Percentiles rank a stretch among this genome's conserved stretches.
These are phyloP conservation scores for Combretum micranthum DNA, from an alignment of 345 rosid genomes.

Conservation along the genomic window DNA sequence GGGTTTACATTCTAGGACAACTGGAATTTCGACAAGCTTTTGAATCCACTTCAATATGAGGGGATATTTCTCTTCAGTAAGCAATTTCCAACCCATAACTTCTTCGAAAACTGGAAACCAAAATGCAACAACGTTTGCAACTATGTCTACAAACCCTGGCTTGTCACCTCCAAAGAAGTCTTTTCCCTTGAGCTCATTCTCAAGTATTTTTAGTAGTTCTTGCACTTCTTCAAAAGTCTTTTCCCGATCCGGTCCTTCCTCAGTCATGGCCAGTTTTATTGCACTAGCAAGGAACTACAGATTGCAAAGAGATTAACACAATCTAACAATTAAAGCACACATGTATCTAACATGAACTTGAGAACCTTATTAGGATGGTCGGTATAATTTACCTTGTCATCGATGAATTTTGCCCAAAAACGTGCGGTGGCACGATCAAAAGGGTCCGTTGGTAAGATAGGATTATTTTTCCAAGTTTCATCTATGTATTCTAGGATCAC, in stretches of 20 bases:
- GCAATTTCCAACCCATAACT: conserved; percentile 15
- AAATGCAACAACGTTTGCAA: conserved; percentile 17
- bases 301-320: too few relatives aligned
- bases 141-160: conserved; percentile 24
- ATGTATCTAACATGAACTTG: too few relatives aligned
- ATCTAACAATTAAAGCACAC: too few relatives aligned
- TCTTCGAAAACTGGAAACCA: conserved; percentile 23
- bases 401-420: conserved; percentile 9
- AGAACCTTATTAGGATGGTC: too few relatives aligned
- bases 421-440: conserved; percentile 3
- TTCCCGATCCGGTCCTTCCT: conserved; percentile 13
- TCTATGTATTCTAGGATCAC: conserved; percentile 8
- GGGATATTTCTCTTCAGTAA: conserved; percentile 12
- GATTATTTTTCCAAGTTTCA: conserved; percentile 8
- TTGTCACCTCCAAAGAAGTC: conserved; percentile 24
- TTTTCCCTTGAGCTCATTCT: too few relatives aligned
- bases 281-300: too few relatives aligned
- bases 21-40: neutral
- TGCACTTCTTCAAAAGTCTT: conserved; percentile 18
- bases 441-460: conserved; percentile 5
- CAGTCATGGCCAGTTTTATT: neutral
- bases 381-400: conserved; percentile 1
- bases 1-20: conserved; percentile 16
- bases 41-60: conserved; percentile 17
- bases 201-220: conserved; percentile 18